Conservation (phyloP, 2,329 filamentous ascomycete genomes). For the Diaporthe aspalathi region DNA sequence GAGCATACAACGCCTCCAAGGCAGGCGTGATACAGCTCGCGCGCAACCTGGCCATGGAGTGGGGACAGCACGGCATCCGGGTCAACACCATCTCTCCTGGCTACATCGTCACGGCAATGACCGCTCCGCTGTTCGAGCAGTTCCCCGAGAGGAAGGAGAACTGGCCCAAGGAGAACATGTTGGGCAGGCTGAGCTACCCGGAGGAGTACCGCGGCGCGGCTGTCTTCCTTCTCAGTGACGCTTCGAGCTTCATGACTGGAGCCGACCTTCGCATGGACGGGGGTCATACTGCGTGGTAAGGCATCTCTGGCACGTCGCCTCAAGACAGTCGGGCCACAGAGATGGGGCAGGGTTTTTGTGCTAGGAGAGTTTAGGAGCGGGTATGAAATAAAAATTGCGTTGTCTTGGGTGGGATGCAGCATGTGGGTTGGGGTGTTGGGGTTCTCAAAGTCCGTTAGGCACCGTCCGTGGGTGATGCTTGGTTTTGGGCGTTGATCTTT, state of each 20-base stretch:
- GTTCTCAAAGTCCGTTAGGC: background rate
- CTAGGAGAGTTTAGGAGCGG: background rate
- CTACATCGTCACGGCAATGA: constrained; percentile 87
- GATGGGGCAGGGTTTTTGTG: background rate
- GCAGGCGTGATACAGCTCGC: constrained; percentile 78
- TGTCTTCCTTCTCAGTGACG: constrained; percentile 74
- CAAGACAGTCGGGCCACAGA: background rate
- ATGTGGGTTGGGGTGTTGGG: background rate
- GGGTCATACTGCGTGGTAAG: constrained; percentile 72
- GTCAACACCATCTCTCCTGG: constrained; percentile 86
- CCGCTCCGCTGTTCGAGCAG: constrained; percentile 79
- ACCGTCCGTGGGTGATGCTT: background rate
- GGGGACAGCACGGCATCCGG: constrained; percentile 78
- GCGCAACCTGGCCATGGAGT: constrained; percentile 78
- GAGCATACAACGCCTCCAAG: constrained; percentile 81
- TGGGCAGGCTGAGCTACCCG: constrained; percentile 74
- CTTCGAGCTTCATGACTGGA: constrained; percentile 77
- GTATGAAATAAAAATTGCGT: background rate
- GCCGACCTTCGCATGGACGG: constrained; percentile 78
- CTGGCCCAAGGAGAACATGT: constrained; percentile 90
- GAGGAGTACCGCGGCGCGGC: constrained; percentile 79
- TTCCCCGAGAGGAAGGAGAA: constrained; percentile 74
- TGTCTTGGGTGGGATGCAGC: background rate
- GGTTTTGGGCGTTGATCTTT: background rate
- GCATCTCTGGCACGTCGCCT: background rate